phyloP scores from a whole-genome alignment of 1,284 basidiomycete genomes.

The Ceratobasidium sp. region DNA sequence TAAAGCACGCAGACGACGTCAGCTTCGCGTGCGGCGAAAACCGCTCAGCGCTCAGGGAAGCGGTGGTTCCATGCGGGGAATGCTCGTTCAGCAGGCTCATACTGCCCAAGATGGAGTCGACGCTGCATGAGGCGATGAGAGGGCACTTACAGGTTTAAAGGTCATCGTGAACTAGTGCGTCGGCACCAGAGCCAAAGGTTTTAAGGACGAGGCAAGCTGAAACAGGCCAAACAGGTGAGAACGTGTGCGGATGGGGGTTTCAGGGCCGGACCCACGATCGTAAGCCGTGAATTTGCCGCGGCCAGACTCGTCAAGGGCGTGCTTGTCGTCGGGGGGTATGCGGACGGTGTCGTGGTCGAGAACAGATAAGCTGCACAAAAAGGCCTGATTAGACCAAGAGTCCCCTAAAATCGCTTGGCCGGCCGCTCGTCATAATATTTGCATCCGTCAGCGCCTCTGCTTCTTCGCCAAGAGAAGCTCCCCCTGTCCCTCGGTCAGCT shows the following conservation, averaged over 20 bases:
- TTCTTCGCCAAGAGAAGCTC: constrained; percentile 45
- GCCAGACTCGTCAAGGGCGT: neutral
- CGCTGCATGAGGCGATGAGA: neutral
- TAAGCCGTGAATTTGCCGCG: neutral
- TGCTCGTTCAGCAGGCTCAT: constrained; percentile 8
- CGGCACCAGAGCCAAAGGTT: constrained; percentile 29
- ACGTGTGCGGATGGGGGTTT: neutral
- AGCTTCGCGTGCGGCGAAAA: constrained; percentile 18
- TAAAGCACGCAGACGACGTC: constrained; percentile 2
- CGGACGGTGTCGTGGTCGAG: neutral
- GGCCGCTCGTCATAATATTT: constrained; percentile 32
- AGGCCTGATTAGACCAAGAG: neutral
- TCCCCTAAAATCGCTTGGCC: constrained; percentile 14
- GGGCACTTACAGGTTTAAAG: constrained; percentile 16
- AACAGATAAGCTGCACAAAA: neutral
- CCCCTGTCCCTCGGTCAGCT: constrained; percentile 28
- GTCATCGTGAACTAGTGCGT: neutral
- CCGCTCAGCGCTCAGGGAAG: constrained; percentile 27
- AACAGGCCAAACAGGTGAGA: constrained; percentile 17
- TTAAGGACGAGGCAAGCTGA: constrained; percentile 4
- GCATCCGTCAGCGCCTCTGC: constrained; percentile 27
- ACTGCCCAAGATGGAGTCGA: constrained; percentile 1
- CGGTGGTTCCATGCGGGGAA: constrained; percentile 3
- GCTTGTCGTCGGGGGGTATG: neutral
- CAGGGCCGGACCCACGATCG: constrained; percentile 17